Percentiles rank a stretch among this genome's conserved stretches.
Conservation (phyloP, 164 flowering plant genomes). For the Saururus chinensis region DNA sequence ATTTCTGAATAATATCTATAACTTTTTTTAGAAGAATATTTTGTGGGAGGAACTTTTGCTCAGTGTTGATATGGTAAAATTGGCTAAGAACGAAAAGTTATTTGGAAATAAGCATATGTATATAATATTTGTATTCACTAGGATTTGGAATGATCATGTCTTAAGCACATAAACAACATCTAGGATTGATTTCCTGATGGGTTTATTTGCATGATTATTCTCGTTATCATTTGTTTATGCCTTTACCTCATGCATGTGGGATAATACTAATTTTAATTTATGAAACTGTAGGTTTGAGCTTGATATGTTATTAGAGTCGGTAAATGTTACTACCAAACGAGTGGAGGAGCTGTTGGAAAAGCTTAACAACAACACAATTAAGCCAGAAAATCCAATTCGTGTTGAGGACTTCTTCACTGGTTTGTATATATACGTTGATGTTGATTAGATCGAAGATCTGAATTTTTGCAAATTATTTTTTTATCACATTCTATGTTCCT, state of each 20-base stretch:
- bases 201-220: background rate
- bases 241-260: background rate
- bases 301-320: conserved; percentile 94
- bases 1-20: too few relatives aligned
- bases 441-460: background rate
- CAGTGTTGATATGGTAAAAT: too few relatives aligned
- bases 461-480: background rate
- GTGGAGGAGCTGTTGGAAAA: conserved; percentile 80
- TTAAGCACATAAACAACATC: too few relatives aligned
- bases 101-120: too few relatives aligned
- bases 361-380: conserved; percentile 39
- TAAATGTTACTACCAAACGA: conserved; percentile 60
- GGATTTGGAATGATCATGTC: too few relatives aligned
- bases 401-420: conserved; percentile 75
- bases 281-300: conserved; percentile 67
- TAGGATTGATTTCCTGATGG: too few relatives aligned
- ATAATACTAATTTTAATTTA: background rate
- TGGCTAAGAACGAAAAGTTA: too few relatives aligned
- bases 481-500: conserved; percentile 5
- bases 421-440: conserved; percentile 10
- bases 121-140: too few relatives aligned
- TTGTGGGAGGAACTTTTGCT: too few relatives aligned
- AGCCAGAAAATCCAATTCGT: conserved; percentile 42
- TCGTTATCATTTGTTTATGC: background rate
- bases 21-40: too few relatives aligned